Evolutionary conservation across 768 basidiomycete genomes (phyloP), one percentile per base, ranked within the genome.

Genomic region (Tephrocybe rancida): DNA sequence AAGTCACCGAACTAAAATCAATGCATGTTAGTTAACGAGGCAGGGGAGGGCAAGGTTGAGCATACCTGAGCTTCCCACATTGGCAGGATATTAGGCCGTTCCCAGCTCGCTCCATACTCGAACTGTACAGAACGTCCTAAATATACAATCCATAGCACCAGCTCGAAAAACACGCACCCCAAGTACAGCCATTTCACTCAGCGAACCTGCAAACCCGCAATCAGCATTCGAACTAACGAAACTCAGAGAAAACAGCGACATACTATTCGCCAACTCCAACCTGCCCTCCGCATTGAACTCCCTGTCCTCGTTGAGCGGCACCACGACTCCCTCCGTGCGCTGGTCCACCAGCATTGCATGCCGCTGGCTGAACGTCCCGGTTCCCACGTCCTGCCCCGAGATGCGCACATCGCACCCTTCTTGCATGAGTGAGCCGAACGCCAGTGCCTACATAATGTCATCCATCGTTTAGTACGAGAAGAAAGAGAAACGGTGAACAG

Each of bases 321-420:
- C 88, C 27, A 85, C 67, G 11, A 92, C 88, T 0, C 79, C 75
- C 61, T 96, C 94, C 0, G 86, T 88, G 64, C 81, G 81, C 68
- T 96, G 95, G 64, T 97, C 85, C 1, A 96, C 91, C 18, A 95
- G 72, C 92, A 96, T 95, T 0, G 93, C 93, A 68, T 96, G 95
- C 5, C 88, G 76, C 47, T 92, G 90, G 58, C 89, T 92, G 70
- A 95, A 93, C 10, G 92, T 95, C 2, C 95, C 94, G 34, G 93
- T 69, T 0, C 94, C 95, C 0, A 95, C 92, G 64, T 96, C 95
- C 68, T 97, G 95, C 6, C 95, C 95, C 2, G 92, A 94, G 27
- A 97, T 91, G 14, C 94, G 83, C 8, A 97, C 80, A 63, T 95
- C 89, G 57, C 76, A 84, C 1, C 92, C 92, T 48, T 92, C 88